Conservation (phyloP, 345 rosid genomes). For the Brassica cretica region DNA sequence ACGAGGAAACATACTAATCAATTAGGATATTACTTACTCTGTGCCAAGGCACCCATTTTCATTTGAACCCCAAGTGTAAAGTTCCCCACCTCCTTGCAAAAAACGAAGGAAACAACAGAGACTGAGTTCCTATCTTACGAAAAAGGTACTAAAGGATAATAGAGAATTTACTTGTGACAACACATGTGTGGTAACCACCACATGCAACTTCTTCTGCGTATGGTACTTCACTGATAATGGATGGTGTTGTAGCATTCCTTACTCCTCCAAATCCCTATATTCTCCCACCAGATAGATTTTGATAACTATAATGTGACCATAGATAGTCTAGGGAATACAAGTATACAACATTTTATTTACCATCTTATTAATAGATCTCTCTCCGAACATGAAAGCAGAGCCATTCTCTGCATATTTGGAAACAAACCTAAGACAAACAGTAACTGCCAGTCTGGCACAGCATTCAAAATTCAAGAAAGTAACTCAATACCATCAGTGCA, state of each 20-base stretch:
- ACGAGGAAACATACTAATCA: not conserved
- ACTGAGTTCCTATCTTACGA: constrained; percentile 13
- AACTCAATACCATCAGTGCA: constrained; percentile 69
- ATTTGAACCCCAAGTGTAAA: constrained; percentile 86
- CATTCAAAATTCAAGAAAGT: constrained; percentile 15
- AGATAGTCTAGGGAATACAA: not conserved
- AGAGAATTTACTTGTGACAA: constrained; percentile 66
- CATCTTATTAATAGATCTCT: constrained; percentile 52
- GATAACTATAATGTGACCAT: constrained; percentile 11
- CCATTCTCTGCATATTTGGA: constrained; percentile 67
- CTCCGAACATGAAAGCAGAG: constrained; percentile 77
- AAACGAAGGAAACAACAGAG: constrained; percentile 19
- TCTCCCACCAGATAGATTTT: constrained; percentile 19
- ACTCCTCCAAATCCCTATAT: constrained; percentile 57
- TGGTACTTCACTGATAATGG: constrained; percentile 57
- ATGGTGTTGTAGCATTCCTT: constrained; percentile 56
- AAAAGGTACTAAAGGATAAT: not conserved
- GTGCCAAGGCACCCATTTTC: constrained; percentile 96
- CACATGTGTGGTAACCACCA: constrained; percentile 94
- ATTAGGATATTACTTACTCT: constrained; percentile 49
- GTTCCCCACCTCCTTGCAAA: constrained; percentile 69
- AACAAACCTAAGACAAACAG: constrained; percentile 24
- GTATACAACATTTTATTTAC: constrained; percentile 33
- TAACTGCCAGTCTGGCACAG: constrained; percentile 3
- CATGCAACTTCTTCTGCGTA: constrained; percentile 76